Conservation (phyloP, 495 filamentous ascomycete species). For the Hypoxylon crocopeplum region DNA sequence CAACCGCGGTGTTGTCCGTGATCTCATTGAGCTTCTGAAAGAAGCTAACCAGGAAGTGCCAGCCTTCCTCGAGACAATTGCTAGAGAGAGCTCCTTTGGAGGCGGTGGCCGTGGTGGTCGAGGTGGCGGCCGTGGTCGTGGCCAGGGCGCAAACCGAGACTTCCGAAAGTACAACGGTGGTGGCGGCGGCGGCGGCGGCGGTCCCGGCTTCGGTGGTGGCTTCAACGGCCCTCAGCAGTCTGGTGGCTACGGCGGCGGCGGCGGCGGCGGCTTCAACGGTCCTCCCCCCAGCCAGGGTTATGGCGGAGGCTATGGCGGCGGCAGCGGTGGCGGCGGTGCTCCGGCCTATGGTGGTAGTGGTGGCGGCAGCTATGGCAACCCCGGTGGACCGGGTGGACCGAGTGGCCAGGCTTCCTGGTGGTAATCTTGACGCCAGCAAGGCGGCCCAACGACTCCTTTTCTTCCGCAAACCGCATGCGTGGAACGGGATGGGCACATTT, state of each 20-base stretch:
- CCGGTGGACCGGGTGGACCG: conserved; percentile 77
- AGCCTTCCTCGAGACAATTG: conserved; percentile 91
- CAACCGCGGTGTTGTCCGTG: conserved; percentile 95
- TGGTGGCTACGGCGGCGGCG: conserved; percentile 52
- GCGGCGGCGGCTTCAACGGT: conserved; percentile 58
- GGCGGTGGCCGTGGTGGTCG: conserved; percentile 75
- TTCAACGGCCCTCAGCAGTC: conserved; percentile 54
- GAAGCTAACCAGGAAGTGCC: conserved; percentile 98
- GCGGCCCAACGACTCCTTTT: not conserved
- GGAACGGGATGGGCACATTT: conserved; percentile 16
- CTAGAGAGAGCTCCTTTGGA: conserved; percentile 86
- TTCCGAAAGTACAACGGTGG: conserved; percentile 80
- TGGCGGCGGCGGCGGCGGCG: conserved; percentile 55
- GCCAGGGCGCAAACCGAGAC: conserved; percentile 78
- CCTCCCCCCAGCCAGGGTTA: conserved; percentile 61
- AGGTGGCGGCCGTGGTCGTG: conserved; percentile 70
- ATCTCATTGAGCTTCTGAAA: conserved; percentile 94
- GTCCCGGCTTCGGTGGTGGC: conserved; percentile 45
- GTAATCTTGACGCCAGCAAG: conserved; percentile 62
- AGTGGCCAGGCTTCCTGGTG: conserved; percentile 92
- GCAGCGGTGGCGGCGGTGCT: too few relatives aligned
- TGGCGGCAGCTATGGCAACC: conserved; percentile 80
- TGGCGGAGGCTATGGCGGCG: too few relatives aligned
- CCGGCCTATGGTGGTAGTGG: conserved; percentile 63
- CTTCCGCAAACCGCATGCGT: conserved; percentile 24